These are phyloP conservation scores for Hypholoma sublateritium DNA, from an alignment of 768 basidiomycete genomes.

Conservation along the genomic window DNA sequence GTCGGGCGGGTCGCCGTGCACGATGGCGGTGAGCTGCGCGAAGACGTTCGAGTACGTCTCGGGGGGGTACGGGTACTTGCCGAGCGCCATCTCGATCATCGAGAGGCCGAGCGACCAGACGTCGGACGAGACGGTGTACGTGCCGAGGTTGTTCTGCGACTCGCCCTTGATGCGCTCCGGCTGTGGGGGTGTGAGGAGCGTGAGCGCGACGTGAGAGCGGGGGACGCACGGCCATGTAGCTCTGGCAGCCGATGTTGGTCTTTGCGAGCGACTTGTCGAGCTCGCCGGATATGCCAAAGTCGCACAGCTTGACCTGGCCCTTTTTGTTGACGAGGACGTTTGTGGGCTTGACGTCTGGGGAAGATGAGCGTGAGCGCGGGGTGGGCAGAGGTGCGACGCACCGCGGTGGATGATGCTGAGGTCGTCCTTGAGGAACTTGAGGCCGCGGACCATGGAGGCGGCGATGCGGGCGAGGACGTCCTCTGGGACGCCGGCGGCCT, in stretches of 20 bases:
- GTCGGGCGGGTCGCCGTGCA: constrained; percentile 89
- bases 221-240: constrained; percentile 90
- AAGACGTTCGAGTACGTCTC: constrained; percentile 98
- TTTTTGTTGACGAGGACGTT: constrained; percentile 89
- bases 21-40: constrained; percentile 93
- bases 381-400: constrained; percentile 10
- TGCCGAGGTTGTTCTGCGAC: constrained; percentile 78
- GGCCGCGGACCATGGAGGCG: constrained; percentile 78
- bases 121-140: constrained; percentile 96
- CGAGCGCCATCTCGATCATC: constrained; percentile 90
- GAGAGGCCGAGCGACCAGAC: constrained; percentile 96
- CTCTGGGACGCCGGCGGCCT: constrained; percentile 65
- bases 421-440: constrained; percentile 94
- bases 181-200: constrained; percentile 34
- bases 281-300: constrained; percentile 99
- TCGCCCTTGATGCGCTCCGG: constrained; percentile 97
- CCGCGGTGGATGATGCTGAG: constrained; percentile 75
- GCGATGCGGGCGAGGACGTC: constrained; percentile 83
- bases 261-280: constrained; percentile 95
- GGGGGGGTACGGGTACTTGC: constrained; percentile 93
- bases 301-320: constrained; percentile 92
- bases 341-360: constrained; percentile 86
- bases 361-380: constrained; percentile 1
- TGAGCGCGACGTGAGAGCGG: not conserved
- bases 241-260: constrained; percentile 98